Evolutionary conservation across 768 basidiomycete species (phyloP), one percentile per base, ranked within the genome.

Genomic region (Neoboletus subvelutipes): DNA sequence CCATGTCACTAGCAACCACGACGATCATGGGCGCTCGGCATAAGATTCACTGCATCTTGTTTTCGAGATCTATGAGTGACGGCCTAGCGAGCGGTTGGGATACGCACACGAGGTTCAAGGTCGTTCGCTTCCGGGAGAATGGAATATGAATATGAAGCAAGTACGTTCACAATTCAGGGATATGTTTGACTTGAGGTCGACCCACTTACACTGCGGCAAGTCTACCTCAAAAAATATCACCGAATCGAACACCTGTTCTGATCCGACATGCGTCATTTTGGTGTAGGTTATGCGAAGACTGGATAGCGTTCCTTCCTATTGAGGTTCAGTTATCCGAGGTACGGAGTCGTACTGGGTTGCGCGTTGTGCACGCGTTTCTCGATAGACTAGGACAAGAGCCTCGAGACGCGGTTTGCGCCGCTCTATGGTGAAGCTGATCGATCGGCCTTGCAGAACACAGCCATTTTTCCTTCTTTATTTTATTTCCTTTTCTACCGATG

Each of bases 41-140:
- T 13, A 10, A 42, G 43, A 28, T 47, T 34, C 49, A 11, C 26
- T 24, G 13, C n/a, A 34, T 48, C 50, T 9, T 18, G 17, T 29
- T 20, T 20, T 28, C 42, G 20, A 17, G 56, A 43, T 29, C 34
- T 37, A 55, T 45, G n/a, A n/a, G n/a, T n/a, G 17, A 45, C 37
- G 5, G 18, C 24, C 3, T n/a, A 7, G 12, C 18, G 34, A n/a
- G 53, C 45, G 56, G n/a, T 24, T 17, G 28, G 24, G 7, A 34
- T 9, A 18, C 31, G 15, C 24, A 45, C 60, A 62, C 49, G 59
- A 56, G 59, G 59, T 39, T 56, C 45, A 26, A 61, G 59, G 47
- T 61, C 11, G 22, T 48, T 49, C 46, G 59, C 59, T 45, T 60
- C 20, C 7, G 11, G 18, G 31, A 28, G 31, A 13, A 48, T 12